Conservation (phyloP, 2,329 filamentous ascomycete species). For the Botrytis galanthina region DNA sequence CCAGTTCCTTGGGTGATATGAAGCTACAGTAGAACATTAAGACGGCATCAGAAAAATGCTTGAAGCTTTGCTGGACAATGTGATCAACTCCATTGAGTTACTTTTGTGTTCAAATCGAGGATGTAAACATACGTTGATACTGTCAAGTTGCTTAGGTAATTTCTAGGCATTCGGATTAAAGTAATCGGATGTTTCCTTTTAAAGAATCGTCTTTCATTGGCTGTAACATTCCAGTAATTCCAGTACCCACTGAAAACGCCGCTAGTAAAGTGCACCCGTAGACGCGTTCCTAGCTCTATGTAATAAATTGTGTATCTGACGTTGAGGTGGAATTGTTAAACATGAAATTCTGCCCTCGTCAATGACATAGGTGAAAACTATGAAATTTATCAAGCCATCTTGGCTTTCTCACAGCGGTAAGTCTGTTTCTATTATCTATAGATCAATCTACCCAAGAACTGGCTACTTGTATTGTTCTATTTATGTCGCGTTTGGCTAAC, state of each 20-base stretch:
- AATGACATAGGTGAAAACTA: slow-evolving; percentile 41
- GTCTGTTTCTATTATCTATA: slow-evolving; percentile 32
- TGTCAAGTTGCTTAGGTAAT: neutral
- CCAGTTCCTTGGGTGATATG: slow-evolving; percentile 44
- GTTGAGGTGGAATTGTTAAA: slow-evolving; percentile 25
- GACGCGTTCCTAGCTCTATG: slow-evolving; percentile 22
- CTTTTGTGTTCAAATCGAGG: slow-evolving; percentile 44
- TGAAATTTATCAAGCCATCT: slow-evolving; percentile 90
- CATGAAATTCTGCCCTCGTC: slow-evolving; percentile 33
- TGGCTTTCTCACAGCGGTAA: slow-evolving; percentile 92
- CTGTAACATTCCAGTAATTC: neutral
- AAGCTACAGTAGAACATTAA: slow-evolving; percentile 33
- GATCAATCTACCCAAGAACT: neutral
- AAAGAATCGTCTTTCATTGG: neutral
- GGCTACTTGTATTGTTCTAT: neutral
- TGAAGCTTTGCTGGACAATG: slow-evolving; percentile 47
- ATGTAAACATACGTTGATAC: slow-evolving; percentile 26
- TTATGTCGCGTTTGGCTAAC: slow-evolving; percentile 29
- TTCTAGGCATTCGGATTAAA: neutral
- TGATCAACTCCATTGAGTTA: slow-evolving; percentile 62
- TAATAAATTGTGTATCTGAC: slow-evolving; percentile 15
- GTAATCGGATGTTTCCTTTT: neutral
- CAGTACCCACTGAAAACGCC: neutral
- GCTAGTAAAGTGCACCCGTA: slow-evolving; percentile 7
- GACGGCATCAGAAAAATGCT: slow-evolving; percentile 50